A percentile compares a stretch with the other conserved stretches of the same genome.
phyloP scores from a whole-genome alignment of 805 yeast species.

The Debaryomyces prosopidis region DNA sequence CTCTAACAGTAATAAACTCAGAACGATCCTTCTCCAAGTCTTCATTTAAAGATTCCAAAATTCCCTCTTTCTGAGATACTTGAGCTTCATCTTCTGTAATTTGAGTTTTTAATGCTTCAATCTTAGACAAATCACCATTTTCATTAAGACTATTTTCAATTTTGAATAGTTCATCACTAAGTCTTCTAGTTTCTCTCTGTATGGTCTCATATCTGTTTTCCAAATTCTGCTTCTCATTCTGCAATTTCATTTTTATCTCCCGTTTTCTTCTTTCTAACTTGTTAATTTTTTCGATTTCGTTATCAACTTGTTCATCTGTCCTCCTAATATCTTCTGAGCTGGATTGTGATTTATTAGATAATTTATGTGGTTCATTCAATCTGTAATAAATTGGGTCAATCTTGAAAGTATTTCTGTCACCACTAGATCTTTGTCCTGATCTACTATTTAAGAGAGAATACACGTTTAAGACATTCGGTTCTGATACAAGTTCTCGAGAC shows the following conservation, averaged over 20 bases:
- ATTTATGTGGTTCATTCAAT: conserved; percentile 25
- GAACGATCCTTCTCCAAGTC: conserved; percentile 16
- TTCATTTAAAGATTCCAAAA: conserved; percentile 27
- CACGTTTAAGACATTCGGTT: conserved; percentile 42
- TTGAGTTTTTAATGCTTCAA: conserved; percentile 36
- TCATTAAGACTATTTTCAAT: conserved; percentile 43
- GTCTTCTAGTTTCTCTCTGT: conserved; percentile 9
- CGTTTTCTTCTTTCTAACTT: conserved; percentile 16
- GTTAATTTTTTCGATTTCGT: conserved; percentile 13
- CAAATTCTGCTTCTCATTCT: conserved; percentile 14
- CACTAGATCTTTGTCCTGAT: conserved; percentile 47
- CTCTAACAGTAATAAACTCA: conserved; percentile 10
- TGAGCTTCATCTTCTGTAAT: conserved; percentile 28
- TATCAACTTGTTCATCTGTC: conserved; percentile 14
- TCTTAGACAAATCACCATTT: conserved; percentile 43
- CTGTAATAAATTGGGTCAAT: conserved; percentile 55
- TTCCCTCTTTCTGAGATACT: conserved; percentile 24
- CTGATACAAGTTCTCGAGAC: conserved; percentile 45
- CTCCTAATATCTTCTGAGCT: conserved; percentile 14
- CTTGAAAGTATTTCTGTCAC: conserved; percentile 44
- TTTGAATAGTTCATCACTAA: conserved; percentile 26
- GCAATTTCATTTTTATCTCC: conserved; percentile 9
- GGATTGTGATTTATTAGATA: conserved; percentile 20
- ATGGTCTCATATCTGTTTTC: conserved; percentile 11
- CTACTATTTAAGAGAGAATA: conserved; percentile 42